Evolutionary conservation across 176 grass and related monocot species (phyloP).

Genomic region (Cenchrus purpureus): DNA sequence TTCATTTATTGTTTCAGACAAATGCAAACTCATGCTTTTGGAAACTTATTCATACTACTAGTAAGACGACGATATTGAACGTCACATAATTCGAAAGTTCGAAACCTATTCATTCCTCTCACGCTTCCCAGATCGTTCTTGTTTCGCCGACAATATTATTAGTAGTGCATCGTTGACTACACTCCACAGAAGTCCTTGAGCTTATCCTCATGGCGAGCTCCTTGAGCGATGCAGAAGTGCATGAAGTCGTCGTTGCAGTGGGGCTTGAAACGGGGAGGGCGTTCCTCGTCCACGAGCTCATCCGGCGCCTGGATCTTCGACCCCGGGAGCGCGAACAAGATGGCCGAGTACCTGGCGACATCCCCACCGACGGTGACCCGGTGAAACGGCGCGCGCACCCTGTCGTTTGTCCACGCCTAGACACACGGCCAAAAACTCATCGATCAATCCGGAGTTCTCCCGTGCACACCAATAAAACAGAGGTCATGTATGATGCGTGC

Average conservation of each 20-base stretch:
- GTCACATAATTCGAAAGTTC: too few relatives aligned
- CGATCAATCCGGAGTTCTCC: too few relatives aligned
- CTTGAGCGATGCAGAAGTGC: constrained; percentile 47
- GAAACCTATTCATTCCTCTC: too few relatives aligned
- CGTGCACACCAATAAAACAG: too few relatives aligned
- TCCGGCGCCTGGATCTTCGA: constrained; percentile 29
- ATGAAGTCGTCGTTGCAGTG: constrained; percentile 31
- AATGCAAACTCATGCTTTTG: too few relatives aligned
- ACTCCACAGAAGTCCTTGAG: constrained; percentile 49
- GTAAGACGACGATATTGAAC: too few relatives aligned
- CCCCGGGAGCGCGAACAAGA: constrained; percentile 57
- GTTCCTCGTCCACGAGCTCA: constrained; percentile 65
- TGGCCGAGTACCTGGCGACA: constrained; percentile 53
- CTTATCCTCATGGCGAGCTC: constrained; percentile 41
- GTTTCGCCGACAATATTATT: too few relatives aligned
- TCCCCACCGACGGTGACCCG: constrained; percentile 43
- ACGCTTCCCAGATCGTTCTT: too few relatives aligned
- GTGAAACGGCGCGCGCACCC: constrained; percentile 53
- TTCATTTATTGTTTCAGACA: too few relatives aligned
- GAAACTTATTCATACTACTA: too few relatives aligned
- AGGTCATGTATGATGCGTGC: too few relatives aligned
- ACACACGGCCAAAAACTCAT: not conserved
- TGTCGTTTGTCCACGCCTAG: constrained; percentile 72
- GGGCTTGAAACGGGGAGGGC: constrained; percentile 60
- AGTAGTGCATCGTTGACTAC: not conserved